Base-by-base conservation (phyloP, 805 yeast species). In the Suhomyces sp. region DNA sequence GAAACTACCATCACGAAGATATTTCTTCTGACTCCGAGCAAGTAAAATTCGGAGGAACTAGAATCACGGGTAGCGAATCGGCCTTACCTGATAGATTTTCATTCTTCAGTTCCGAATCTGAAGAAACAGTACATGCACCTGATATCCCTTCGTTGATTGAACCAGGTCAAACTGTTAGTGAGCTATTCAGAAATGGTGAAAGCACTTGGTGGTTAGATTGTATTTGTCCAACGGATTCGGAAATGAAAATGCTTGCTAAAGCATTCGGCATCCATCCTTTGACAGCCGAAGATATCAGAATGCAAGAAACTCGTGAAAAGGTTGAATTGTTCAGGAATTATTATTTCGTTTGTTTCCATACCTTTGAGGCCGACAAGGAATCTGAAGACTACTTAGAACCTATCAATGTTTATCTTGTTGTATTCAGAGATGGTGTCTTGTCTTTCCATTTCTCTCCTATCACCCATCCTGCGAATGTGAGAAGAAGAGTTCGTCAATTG, bases 211-310 rank as follows among this genome's bases (percentile, higher is more conserved):
- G 60, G 97, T 67, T 93, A 28, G 97, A 93, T 58, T 88, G 97
- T 56, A 70, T 79, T 26, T 83, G 95, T 53, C 98, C 98, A 5
- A 87, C 96, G 0, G 98, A 91, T 54, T 80, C 81, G 14, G 98
- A 93, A 63, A 88, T 93, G 96, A 84, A 84, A 54, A 81, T 86
- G 50, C 59, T 93, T 25, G 83, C 96, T 7, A 90, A 90, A 51
- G 93, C 97, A 0, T 91, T 91, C 60, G 96, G 96, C 7, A 87
- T 91, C 63, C 98, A 91, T 69, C 98, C 98, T 19, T 79, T 91
- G 70, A 91, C 98, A 0, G 88, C 96, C 1, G 98, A 91, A 65
- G 98, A 91, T 79, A 90, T 91, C 46, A 71, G 96, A 38, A 85
- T 88, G 78, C 95, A 90, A 65, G 98, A 91, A 65, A 79, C 96